Conservation (phyloP, 208 protist species). For the Endotrypanum monterogeii region DNA sequence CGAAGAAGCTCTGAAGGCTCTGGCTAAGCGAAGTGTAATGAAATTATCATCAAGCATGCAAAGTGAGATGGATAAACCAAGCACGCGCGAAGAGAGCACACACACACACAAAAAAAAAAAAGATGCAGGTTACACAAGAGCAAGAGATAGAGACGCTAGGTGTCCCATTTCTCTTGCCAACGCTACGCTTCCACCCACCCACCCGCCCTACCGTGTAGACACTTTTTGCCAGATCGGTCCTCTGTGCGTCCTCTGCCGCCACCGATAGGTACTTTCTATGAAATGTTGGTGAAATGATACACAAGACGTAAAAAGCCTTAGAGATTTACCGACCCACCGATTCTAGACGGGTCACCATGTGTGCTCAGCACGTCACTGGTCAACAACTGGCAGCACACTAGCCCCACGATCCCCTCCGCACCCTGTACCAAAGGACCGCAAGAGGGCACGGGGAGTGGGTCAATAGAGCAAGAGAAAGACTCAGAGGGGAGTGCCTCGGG, state of each 20-base stretch:
- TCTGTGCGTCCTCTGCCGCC: background rate
- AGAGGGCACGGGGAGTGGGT: background rate
- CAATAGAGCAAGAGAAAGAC: background rate
- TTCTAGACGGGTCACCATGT: background rate
- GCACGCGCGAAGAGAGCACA: background rate
- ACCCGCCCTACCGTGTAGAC: background rate
- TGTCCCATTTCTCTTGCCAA: background rate
- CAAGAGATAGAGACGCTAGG: background rate
- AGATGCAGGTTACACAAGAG: background rate
- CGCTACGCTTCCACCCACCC: background rate
- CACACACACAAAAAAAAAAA: slow-evolving; percentile 4
- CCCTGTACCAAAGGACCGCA: background rate
- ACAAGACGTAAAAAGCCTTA: background rate
- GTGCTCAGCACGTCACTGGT: background rate
- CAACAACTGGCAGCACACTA: background rate
- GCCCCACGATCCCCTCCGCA: background rate
- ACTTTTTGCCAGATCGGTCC: background rate
- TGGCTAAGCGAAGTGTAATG: background rate
- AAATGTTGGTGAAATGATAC: background rate
- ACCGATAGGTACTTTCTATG: background rate
- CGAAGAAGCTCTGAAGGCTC: background rate
- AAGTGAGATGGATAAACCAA: background rate
- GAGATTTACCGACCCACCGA: background rate
- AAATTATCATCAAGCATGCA: background rate
- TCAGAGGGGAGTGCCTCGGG: background rate